Percentiles rank a stretch among this genome's conserved stretches.
These are phyloP conservation scores for Ustilago vetiveriae DNA, from an alignment of 1,284 basidiomycete genomes.

Conservation along the genomic window DNA sequence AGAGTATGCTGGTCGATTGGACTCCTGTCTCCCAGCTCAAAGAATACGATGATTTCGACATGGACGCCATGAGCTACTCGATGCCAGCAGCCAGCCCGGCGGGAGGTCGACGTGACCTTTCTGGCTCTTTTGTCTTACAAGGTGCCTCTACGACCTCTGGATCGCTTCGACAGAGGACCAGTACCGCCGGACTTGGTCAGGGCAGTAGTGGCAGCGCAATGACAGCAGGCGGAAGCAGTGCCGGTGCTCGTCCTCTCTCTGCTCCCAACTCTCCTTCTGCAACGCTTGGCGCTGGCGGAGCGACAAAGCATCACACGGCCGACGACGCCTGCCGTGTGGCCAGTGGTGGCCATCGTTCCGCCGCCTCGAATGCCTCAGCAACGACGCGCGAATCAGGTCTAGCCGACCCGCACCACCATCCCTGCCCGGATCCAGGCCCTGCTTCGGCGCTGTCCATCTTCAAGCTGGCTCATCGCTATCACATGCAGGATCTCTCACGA, in stretches of 20 bases:
- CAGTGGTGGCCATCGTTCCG: background rate
- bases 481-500: slow-evolving; percentile 74
- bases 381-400: background rate
- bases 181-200: slow-evolving; percentile 3
- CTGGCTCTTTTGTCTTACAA: slow-evolving; percentile 20
- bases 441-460: slow-evolving; percentile 77
- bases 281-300: background rate
- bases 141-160: slow-evolving; percentile 20
- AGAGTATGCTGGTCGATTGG: slow-evolving; percentile 25
- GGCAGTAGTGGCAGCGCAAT: background rate
- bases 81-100: slow-evolving; percentile 1
- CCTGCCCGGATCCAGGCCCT: slow-evolving; percentile 71
- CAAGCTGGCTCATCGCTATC: slow-evolving; percentile 81
- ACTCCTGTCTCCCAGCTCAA: slow-evolving; percentile 37
- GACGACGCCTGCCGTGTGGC: too few relatives aligned
- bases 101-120: slow-evolving; percentile 12
- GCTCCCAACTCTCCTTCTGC: slow-evolving; percentile 20
- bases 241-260: slow-evolving; percentile 10
- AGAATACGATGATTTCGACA: slow-evolving; percentile 12
- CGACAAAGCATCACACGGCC: slow-evolving; percentile 9
- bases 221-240: slow-evolving; percentile 1
- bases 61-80: slow-evolving; percentile 14
- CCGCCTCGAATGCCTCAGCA: slow-evolving; percentile 9
- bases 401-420: slow-evolving; percentile 79
- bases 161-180: slow-evolving; percentile 31